phyloP scores from a whole-genome alignment of 2,329 filamentous ascomycete genomes.

The Colletotrichum salicis region DNA sequence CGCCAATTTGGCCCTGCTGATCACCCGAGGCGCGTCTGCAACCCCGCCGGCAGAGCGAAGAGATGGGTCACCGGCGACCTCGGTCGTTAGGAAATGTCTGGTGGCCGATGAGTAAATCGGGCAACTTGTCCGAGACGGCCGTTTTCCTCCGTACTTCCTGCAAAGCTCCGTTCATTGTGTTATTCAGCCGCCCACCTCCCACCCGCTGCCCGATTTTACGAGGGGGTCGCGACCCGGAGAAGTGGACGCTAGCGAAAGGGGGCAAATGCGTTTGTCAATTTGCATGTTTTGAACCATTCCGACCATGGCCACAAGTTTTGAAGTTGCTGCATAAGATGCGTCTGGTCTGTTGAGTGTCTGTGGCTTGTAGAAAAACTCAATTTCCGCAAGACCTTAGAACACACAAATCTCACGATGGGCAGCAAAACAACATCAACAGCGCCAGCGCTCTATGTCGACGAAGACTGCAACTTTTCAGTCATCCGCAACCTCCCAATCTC shows the following conservation, averaged over 20 bases:
- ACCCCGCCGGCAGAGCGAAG: background rate
- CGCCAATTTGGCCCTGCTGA: background rate
- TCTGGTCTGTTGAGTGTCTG: background rate
- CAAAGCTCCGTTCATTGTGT: background rate
- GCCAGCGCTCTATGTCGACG: slow-evolving; percentile 19
- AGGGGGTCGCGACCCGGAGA: background rate
- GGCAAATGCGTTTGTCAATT: background rate
- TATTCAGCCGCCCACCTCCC: background rate
- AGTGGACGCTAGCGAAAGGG: background rate
- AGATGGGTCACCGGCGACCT: background rate
- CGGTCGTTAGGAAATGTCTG: background rate
- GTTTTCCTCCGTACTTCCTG: background rate
- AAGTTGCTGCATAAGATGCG: background rate
- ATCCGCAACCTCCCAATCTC: slow-evolving; percentile 13
- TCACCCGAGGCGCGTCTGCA: background rate
- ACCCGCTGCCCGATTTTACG: background rate
- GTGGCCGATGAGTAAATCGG: background rate
- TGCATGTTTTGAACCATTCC: background rate
- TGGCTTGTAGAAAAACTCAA: background rate
- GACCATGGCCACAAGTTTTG: background rate
- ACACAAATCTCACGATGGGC: background rate
- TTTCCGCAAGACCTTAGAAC: too few relatives aligned
- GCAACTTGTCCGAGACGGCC: background rate
- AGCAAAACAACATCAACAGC: background rate
- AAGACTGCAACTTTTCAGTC: slow-evolving; percentile 15